Evolutionary conservation across 768 basidiomycete species (phyloP), one percentile per base, ranked within the genome.

Genomic region (Hericium alpestre): DNA sequence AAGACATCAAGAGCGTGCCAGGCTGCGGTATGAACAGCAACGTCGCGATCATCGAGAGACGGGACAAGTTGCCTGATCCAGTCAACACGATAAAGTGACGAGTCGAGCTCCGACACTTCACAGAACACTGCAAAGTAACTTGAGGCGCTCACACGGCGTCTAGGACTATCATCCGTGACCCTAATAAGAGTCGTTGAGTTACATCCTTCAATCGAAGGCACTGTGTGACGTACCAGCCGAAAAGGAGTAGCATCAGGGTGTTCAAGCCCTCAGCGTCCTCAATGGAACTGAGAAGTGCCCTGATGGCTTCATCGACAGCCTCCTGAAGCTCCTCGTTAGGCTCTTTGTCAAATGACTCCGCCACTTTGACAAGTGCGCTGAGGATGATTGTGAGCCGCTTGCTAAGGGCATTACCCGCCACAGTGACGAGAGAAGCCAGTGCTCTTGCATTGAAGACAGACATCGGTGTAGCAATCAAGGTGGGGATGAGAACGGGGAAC

Each of bases 401-500:
- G 72, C 88, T 96, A 54, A 98, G 73, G 0, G 96, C 93, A 54
- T 79, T 80, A 2, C 96, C 95, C 40, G 96, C 96, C 11, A 98
- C 96, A 0, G 90, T 88, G 13, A 98, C 93, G 40, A 99, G 78
- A 0, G 93, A 86, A 2, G 86, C 87, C 10, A 98, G 74, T 1
- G 95, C 96, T 5, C 86, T 84, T 16, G 90, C 91, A 66, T 98
- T 98, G 84, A 97, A 98, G 9, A 87, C 83, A 3, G 93, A 84
- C 82, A 98, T 95, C 0, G 94, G 96, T 7, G 80, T 80, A 4
- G 88, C 81, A 41, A 90, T 93, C 58, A 99, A 75, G 1, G 93
- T 95, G 0, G 94, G 96, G 57, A 99, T 91, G 56, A 98, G 75
- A 18, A 97, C 90, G 0, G 96, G 96, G 90, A 98, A 98, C 40